Base-by-base conservation (phyloP, 768 basidiomycete genomes). In the Mycena haematopus region DNA sequence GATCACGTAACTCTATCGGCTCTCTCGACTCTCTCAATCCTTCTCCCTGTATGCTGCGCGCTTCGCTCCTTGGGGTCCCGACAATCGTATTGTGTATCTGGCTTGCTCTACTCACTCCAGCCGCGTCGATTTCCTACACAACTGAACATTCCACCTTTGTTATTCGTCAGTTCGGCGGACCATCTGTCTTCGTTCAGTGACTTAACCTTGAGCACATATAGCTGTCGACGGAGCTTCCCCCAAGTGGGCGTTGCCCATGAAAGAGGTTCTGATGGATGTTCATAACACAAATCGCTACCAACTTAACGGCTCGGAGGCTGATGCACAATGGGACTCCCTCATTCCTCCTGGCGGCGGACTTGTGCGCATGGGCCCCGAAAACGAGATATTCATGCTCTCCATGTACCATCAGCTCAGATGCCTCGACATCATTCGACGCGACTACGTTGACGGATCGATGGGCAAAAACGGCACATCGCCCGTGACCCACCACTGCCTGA, bases 321-420 rank as follows among this genome's bases (percentile, higher is more conserved):
- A 52, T 15, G 35, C 51, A 6, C 70, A 72, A 50, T 74, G 73
- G 72, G 63, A 64, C 10, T 45, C 68, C 2, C 62, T 67, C 24
- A 58, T 72, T 15, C 73, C 73, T 14, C 46, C 60, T 3, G 63
- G 64, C 13, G 66, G 62, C n/a, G 73, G 69, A 7, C 40, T 69
- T 15, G 40, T 73, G 19, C 33, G 63, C 11, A 36, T 73, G 21
- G 77, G 77, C 3, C 57, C 66, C 17, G 55, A 71, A n/a, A 54
- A 70, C 29, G 71, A 73, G 47, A 62, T 66, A 0, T 77, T 75
- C 67, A 74, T 70, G 36, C 62, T 78, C 17, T 69, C 75, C 6
- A 75, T 78, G 70, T 76, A 9, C 36, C 36, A 36, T 14, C 36
- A 36, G 13, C 36, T 79, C 15, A 74, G 72, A 49, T 80, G 79